Evolutionary conservation across 1,284 basidiomycete genomes (phyloP), one percentile per base, ranked within the genome.

Genomic region (Leccinum pallidistipes): DNA sequence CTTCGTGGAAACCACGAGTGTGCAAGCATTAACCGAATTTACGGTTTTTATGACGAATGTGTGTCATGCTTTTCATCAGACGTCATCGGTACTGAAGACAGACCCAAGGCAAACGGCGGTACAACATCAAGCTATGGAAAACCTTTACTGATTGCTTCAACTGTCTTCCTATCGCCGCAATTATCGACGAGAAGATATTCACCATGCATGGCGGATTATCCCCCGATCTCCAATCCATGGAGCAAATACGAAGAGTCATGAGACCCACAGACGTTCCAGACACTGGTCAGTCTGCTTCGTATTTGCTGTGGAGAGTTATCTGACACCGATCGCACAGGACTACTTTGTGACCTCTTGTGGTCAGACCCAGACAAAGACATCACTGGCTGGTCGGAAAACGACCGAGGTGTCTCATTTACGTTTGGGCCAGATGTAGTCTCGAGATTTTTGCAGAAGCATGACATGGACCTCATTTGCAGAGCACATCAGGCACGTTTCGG

Each of bases 311-410:
- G 29, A n/a, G 40, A 47, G n/a, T 9, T 55, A 62, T 67, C 54
- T 67, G n/a, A 66, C 27, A 61, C 29, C 53, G 57, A 60, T 56
- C 49, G 18, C 16, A 16, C 53, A 87, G 95, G 96, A 64, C 83
- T 98, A 60, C 86, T 99, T 53, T 98, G 95, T 76, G 97, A 99
- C 78, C 83, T 99, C 62, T 81, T 99, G 69, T 99, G 97, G 97
- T 98, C 97, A 62, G 97, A 99, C 81, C 97, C 97, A 50, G 97
- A 98, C 83, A 98, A 99, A 80, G 97, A 98, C 74, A 98, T 98
- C 72, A 97, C 95, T 31, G 97, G 96, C 10, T 99, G 97, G 97
- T 96, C 94, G 75, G 97, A 99, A 81, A 99, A 99, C 76, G 97
- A 99, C 77, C 87, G 97, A 76, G 97, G 97, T 68, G 97, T 99